These are phyloP conservation scores for Fusarium equiseti DNA, from an alignment of 2,329 filamentous ascomycete genomes.

Conservation along the genomic window DNA sequence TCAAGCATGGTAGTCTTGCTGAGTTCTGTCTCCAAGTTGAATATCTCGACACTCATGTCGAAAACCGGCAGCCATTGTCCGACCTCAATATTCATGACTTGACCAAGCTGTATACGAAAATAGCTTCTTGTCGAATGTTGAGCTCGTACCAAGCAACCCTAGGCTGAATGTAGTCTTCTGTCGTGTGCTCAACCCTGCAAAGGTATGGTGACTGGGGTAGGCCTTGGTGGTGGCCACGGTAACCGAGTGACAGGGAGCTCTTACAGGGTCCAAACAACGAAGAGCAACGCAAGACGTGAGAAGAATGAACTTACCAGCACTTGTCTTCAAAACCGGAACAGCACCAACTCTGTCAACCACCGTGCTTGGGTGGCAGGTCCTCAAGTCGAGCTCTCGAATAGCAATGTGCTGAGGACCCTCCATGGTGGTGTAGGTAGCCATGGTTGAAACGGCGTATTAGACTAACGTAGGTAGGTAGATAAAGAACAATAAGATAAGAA, in stretches of 20 bases:
- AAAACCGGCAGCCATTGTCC: background rate
- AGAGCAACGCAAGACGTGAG: slow-evolving; percentile 13
- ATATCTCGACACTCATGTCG: background rate
- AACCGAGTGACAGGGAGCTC: slow-evolving; percentile 37
- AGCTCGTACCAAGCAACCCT: background rate
- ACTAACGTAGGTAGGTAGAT: slow-evolving; percentile 12
- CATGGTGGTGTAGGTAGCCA: slow-evolving; percentile 43
- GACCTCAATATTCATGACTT: background rate
- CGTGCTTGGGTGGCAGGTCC: slow-evolving; percentile 60
- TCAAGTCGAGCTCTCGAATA: slow-evolving; percentile 64
- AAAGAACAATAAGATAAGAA: slow-evolving; percentile 24
- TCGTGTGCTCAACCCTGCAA: slow-evolving; percentile 18
- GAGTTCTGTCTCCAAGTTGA: slow-evolving; percentile 1
- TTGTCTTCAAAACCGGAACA: slow-evolving; percentile 69
- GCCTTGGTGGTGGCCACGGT: slow-evolving; percentile 38
- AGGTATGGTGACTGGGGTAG: slow-evolving; percentile 20
- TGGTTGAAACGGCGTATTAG: slow-evolving; percentile 26
- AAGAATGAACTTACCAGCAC: slow-evolving; percentile 64
- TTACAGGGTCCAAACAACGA: slow-evolving; percentile 19
- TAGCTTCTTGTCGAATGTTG: background rate
- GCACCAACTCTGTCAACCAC: slow-evolving; percentile 67
- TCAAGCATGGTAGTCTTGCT: background rate
- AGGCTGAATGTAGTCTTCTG: background rate
- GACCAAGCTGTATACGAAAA: slow-evolving; percentile 2
- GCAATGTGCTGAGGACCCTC: slow-evolving; percentile 51